phyloP scores from a whole-genome alignment of 2,329 filamentous ascomycete species.

The Xenoacremonium recifei region DNA sequence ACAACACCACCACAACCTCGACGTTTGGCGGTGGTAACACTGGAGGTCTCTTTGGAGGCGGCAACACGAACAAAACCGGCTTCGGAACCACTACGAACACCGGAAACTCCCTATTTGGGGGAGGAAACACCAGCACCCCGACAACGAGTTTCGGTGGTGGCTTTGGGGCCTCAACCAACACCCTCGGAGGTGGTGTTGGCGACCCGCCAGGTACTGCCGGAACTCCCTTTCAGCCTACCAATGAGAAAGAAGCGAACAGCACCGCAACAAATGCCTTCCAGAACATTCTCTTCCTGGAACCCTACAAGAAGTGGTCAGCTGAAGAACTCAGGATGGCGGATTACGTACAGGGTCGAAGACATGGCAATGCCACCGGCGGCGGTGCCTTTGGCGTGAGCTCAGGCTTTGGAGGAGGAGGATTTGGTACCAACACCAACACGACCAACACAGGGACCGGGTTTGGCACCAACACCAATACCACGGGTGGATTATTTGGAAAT shows the following conservation, averaged over 20 bases:
- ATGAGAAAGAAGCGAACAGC: constrained; percentile 70
- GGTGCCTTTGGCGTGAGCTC: constrained; percentile 75
- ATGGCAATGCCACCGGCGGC: constrained; percentile 78
- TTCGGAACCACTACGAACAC: constrained; percentile 46
- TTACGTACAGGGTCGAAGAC: constrained; percentile 82
- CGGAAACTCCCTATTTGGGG: constrained; percentile 48
- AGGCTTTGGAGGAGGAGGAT: constrained; percentile 52
- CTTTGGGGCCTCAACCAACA: constrained; percentile 46
- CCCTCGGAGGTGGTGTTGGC: constrained; percentile 50
- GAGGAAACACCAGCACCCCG: constrained; percentile 26
- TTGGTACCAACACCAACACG: constrained; percentile 30
- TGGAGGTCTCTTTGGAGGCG: constrained; percentile 52
- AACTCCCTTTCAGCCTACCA: constrained; percentile 65
- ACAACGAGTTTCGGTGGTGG: constrained; percentile 34
- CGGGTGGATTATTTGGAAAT: constrained; percentile 36
- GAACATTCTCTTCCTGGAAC: constrained; percentile 74
- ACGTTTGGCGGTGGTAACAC: constrained; percentile 39
- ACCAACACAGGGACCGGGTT: constrained; percentile 46
- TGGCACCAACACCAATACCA: constrained; percentile 32
- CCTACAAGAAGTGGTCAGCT: constrained; percentile 88
- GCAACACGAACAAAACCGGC: constrained; percentile 42
- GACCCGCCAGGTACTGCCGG: constrained; percentile 68
- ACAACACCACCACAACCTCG: constrained; percentile 32
- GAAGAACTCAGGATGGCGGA: constrained; percentile 81
- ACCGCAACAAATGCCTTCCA: constrained; percentile 64